These are phyloP conservation scores for Bullera alba DNA, from an alignment of 768 basidiomycete genomes.

Conservation along the genomic window DNA sequence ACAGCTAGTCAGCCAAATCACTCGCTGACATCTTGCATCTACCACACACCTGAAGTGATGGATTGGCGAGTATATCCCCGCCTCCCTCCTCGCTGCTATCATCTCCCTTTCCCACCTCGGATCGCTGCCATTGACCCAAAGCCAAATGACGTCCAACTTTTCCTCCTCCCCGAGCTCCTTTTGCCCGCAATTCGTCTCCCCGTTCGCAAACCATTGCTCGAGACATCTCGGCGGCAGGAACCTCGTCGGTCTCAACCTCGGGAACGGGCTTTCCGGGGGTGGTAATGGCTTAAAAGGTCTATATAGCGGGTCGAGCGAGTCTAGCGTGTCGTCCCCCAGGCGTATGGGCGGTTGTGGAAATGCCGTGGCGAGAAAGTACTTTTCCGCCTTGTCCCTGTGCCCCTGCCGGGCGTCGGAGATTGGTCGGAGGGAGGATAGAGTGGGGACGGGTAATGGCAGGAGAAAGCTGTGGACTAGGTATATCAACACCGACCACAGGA, in stretches of 20 bases:
- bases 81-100: slow-evolving; percentile 15
- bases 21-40: background rate
- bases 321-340: slow-evolving; percentile 26
- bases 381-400: background rate
- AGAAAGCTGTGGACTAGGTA: slow-evolving; percentile 20
- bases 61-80: slow-evolving; percentile 33
- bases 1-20: background rate
- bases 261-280: slow-evolving; percentile 34
- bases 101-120: slow-evolving; percentile 34
- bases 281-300: slow-evolving; percentile 28
- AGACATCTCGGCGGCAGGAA: slow-evolving; percentile 34
- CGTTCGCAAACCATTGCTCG: slow-evolving; percentile 39
- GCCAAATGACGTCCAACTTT: slow-evolving; percentile 37
- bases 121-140: slow-evolving; percentile 43
- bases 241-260: slow-evolving; percentile 31
- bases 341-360: slow-evolving; percentile 31
- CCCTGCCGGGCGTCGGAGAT: no score
- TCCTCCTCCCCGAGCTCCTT: slow-evolving; percentile 36
- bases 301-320: slow-evolving; percentile 26
- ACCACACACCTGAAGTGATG: slow-evolving; percentile 38
- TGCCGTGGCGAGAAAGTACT: slow-evolving; percentile 16
- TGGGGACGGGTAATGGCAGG: slow-evolving; percentile 18
- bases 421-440: background rate
- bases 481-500: slow-evolving; percentile 17
- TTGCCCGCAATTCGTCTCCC: slow-evolving; percentile 36